phyloP scores from a whole-genome alignment of 768 basidiomycete genomes.

The Tylopilus vinaceipallidus region DNA sequence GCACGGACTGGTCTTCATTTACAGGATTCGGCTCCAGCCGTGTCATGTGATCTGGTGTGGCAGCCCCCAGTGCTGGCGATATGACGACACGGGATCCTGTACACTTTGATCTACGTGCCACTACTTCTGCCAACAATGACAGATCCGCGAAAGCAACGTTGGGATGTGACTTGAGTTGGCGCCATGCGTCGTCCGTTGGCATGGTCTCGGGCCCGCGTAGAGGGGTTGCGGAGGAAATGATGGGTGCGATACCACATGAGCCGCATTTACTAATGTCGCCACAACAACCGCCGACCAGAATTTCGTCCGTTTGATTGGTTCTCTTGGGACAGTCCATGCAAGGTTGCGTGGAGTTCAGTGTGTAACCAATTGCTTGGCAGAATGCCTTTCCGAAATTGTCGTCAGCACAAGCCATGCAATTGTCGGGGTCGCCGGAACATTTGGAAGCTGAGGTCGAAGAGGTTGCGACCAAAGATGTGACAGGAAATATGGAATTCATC shows the following conservation, averaged over 20 bases:
- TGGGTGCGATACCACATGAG: conserved; percentile 34
- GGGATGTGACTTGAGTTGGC: conserved; percentile 81
- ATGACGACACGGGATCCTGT: conserved; percentile 65
- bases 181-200: conserved; percentile 82
- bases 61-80: conserved; percentile 49
- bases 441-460: conserved; percentile 31
- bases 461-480: conserved; percentile 36
- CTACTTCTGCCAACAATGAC: conserved; percentile 82
- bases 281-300: conserved; percentile 36
- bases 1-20: conserved; percentile 37
- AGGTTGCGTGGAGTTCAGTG: conserved; percentile 48
- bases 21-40: conserved; percentile 5
- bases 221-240: conserved; percentile 22
- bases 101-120: conserved; percentile 78
- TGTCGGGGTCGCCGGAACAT: conserved; percentile 85
- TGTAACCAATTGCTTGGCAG: conserved; percentile 70
- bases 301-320: conserved; percentile 24
- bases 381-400: conserved; percentile 88
- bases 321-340: conserved; percentile 58
- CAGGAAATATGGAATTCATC: conserved; percentile 54
- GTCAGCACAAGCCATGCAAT: conserved; percentile 82
- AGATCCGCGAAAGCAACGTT: conserved; percentile 86
- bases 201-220: conserved; percentile 49
- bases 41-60: conserved; percentile 45
- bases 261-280: conserved; percentile 33